A percentile compares a stretch with the other conserved stretches of the same genome.
phyloP scores from a whole-genome alignment of 495 filamentous ascomycete species.

The Trichocladium uniseriatum region DNA sequence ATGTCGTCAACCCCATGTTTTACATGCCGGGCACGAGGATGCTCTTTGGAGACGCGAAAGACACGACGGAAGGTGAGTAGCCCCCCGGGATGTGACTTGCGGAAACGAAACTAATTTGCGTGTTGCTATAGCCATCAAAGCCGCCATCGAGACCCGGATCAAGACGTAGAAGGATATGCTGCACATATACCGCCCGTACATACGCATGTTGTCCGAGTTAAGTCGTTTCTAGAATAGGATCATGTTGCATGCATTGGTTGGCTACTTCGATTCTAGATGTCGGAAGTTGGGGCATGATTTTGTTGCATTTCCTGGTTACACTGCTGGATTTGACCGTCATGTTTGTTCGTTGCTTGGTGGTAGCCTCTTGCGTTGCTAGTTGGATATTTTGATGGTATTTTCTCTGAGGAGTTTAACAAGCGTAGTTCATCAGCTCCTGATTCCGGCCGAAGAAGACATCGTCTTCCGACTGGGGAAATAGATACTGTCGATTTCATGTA shows the following conservation, averaged over 20 bases:
- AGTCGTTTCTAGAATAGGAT: conserved; percentile 7
- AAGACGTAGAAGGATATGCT: conserved; percentile 19
- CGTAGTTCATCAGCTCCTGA: too few species aligned
- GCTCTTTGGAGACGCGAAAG: conserved; percentile 77
- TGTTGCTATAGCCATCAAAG: conserved; percentile 39
- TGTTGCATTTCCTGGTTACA: too few species aligned
- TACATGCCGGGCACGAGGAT: conserved; percentile 75
- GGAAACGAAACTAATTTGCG: not conserved
- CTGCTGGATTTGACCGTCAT: too few species aligned
- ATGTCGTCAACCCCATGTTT: conserved; percentile 83
- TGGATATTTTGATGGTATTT: too few species aligned
- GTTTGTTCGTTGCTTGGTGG: too few species aligned
- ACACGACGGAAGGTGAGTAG: conserved; percentile 59
- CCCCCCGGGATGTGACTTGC: not conserved
- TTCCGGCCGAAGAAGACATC: too few species aligned
- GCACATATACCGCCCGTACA: conserved; percentile 10
- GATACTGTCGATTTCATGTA: too few species aligned
- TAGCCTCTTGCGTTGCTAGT: too few species aligned
- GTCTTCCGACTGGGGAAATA: too few species aligned
- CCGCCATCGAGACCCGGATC: conserved; percentile 37
- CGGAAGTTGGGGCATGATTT: not conserved
- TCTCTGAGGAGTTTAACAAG: too few species aligned
- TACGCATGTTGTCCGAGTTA: not conserved
- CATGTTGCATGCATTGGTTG: conserved; percentile 6
- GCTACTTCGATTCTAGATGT: conserved; percentile 2